Conservation (phyloP, 2,329 filamentous ascomycete genomes). For the Tolypocladium amazonense region DNA sequence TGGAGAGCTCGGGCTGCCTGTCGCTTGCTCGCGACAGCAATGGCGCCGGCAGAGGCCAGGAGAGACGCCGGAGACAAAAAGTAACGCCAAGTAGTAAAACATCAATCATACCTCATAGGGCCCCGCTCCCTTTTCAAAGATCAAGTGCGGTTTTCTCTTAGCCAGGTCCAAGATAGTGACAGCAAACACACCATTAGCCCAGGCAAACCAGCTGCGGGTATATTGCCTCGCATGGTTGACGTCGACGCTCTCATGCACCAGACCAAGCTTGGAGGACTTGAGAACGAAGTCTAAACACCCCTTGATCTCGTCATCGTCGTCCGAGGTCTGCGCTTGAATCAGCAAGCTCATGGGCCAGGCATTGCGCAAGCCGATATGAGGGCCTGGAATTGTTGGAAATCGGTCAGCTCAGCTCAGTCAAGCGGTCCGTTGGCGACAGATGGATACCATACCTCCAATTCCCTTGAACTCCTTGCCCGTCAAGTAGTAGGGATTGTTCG, state of each 20-base stretch:
- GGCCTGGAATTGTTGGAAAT: constrained; percentile 24
- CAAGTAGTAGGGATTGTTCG: constrained; percentile 83
- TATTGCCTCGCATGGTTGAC: constrained; percentile 59
- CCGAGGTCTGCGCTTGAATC: constrained; percentile 80
- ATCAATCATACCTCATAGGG: constrained; percentile 41
- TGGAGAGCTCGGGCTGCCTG: neutral
- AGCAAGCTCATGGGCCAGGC: constrained; percentile 97
- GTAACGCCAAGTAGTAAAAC: constrained; percentile 11
- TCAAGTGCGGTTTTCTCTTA: constrained; percentile 74
- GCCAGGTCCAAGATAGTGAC: constrained; percentile 86
- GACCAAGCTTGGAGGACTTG: constrained; percentile 60
- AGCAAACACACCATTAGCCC: constrained; percentile 95
- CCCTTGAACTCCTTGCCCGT: constrained; percentile 67
- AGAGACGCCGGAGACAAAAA: neutral
- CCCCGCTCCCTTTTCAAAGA: constrained; percentile 58
- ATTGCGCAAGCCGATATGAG: constrained; percentile 70
- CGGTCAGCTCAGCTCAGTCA: constrained; percentile 5
- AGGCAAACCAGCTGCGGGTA: constrained; percentile 91
- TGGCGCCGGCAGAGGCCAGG: neutral
- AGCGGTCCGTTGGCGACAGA: neutral
- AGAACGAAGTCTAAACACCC: constrained; percentile 65
- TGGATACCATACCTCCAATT: constrained; percentile 62
- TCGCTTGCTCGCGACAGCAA: neutral
- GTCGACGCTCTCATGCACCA: constrained; percentile 88
- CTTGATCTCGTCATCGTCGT: constrained; percentile 73